phyloP scores from a whole-genome alignment of 352 stramenopile species.

The Pythium brachiatum region DNA sequence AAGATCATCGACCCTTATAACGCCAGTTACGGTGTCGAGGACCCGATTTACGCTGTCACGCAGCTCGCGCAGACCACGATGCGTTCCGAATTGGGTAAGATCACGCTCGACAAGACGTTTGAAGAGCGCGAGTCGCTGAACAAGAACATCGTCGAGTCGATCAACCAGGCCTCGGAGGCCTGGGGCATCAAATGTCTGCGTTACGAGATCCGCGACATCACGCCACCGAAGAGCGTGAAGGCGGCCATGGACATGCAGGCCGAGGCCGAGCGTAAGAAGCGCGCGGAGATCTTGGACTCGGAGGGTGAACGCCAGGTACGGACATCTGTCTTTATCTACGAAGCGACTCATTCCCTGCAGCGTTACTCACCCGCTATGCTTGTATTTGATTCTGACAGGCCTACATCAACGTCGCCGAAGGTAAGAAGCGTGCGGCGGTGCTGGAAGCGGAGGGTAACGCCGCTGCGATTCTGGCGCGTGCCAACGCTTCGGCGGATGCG shows the following conservation, averaged over 20 bases:
- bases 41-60: slow-evolving; percentile 87
- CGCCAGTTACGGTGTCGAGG: slow-evolving; percentile 86
- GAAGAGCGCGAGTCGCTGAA: slow-evolving; percentile 92
- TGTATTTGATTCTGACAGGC: slow-evolving; percentile 21
- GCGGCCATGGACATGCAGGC: slow-evolving; percentile 92
- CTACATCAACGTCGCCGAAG: slow-evolving; percentile 91
- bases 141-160: slow-evolving; percentile 88
- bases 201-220: slow-evolving; percentile 92
- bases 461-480: slow-evolving; percentile 78
- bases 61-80: slow-evolving; percentile 92
- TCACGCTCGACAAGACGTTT: slow-evolving; percentile 93
- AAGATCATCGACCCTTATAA: slow-evolving; percentile 90
- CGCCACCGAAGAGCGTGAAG: slow-evolving; percentile 82
- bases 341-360: not conserved
- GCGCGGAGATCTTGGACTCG: slow-evolving; percentile 90
- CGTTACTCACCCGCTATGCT: too few species aligned
- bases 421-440: slow-evolving; percentile 86
- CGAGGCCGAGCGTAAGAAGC: slow-evolving; percentile 90
- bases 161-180: slow-evolving; percentile 87
- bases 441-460: slow-evolving; percentile 85
- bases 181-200: slow-evolving; percentile 91
- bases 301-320: slow-evolving; percentile 74
- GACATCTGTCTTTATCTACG: not conserved
- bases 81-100: slow-evolving; percentile 90
- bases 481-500: slow-evolving; percentile 76